These are phyloP conservation scores for Trichoderma guizhouense DNA, from an alignment of 2,329 filamentous ascomycete genomes.

Conservation along the genomic window DNA sequence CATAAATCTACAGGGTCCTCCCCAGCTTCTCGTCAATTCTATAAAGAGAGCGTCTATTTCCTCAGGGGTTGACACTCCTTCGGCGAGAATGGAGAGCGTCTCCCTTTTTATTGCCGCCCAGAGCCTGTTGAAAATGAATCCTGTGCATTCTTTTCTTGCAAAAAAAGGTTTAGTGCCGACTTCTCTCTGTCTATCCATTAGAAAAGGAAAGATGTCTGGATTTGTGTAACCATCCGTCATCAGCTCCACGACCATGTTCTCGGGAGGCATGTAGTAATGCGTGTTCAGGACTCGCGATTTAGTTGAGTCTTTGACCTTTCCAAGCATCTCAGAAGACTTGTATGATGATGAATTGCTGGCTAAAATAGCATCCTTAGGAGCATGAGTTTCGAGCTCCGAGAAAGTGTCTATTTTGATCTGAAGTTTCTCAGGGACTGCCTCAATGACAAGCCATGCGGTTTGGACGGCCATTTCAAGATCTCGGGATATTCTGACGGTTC, in stretches of 20 bases:
- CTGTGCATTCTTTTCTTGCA: background rate
- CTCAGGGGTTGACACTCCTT: background rate
- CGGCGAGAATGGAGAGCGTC: background rate
- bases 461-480: background rate
- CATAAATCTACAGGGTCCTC: background rate
- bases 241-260: background rate
- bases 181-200: conserved; percentile 1
- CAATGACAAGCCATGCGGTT: background rate
- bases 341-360: background rate
- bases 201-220: background rate
- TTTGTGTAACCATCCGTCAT: background rate
- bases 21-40: background rate
- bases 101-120: background rate
- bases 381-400: background rate
- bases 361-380: background rate
- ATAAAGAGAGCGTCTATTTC: background rate
- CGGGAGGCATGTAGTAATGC: background rate
- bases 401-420: background rate
- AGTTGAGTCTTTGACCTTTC: background rate
- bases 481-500: background rate
- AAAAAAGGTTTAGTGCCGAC: background rate
- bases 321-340: background rate
- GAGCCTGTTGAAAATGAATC: background rate
- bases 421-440: background rate
- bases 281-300: background rate